These are phyloP conservation scores for Pyropia yezoensis DNA, from an alignment of 23 red algal species.

Conservation along the genomic window DNA sequence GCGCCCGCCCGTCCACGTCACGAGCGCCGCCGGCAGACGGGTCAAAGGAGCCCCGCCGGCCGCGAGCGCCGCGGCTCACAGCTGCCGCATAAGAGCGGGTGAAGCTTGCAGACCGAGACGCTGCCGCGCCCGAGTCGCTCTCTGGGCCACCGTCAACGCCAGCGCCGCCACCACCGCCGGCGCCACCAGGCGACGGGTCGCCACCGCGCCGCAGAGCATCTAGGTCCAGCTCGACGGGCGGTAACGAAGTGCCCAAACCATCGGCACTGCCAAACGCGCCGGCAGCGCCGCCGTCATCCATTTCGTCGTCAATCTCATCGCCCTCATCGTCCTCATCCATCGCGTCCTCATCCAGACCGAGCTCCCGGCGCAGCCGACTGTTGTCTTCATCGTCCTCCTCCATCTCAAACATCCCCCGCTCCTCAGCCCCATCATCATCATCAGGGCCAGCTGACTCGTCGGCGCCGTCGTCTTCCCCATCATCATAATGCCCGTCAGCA, in stretches of 20 bases:
- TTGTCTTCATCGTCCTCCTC: conserved; percentile 17
- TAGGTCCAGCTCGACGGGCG: conserved; percentile 61
- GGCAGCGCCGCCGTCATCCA: conserved; percentile 16
- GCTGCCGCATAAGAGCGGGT: conserved; percentile 17
- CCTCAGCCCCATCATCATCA: conserved; percentile 20
- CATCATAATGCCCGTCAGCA: conserved; percentile 14
- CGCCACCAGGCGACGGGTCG: not conserved
- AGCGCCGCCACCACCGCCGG: not conserved
- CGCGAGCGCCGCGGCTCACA: conserved; percentile 47
- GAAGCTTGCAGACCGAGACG: conserved; percentile 9
- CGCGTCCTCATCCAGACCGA: conserved; percentile 43
- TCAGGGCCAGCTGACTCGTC: not conserved
- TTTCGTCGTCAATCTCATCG: conserved; percentile 27
- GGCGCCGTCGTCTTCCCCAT: not conserved
- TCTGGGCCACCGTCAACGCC: not conserved
- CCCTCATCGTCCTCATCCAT: conserved; percentile 29
- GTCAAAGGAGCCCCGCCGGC: conserved; percentile 10
- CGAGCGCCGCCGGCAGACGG: not conserved
- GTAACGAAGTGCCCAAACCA: conserved; percentile 36
- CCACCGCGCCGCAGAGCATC: conserved; percentile 19
- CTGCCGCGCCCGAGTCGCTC: conserved; percentile 2
- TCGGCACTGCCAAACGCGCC: conserved; percentile 36
- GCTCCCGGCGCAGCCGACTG: conserved; percentile 30
- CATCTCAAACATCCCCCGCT: not conserved
- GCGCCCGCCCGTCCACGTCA: not conserved